Percentiles rank a stretch among this genome's conserved stretches.
phyloP scores from a whole-genome alignment of 495 filamentous ascomycete species.

The Friedmanniomyces simplex region DNA sequence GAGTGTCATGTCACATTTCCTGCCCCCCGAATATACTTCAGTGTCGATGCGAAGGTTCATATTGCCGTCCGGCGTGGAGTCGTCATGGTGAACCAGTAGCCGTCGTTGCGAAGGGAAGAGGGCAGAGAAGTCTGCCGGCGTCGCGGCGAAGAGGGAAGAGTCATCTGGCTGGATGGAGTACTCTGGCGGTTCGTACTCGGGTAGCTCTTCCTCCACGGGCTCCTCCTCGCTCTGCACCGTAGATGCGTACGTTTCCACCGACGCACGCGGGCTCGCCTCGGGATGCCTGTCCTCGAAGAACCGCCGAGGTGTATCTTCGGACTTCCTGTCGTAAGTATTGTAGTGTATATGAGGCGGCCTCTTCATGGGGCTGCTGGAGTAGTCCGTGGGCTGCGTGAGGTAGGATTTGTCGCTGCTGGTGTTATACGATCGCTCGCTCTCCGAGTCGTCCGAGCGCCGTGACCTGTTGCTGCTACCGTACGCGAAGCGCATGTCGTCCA shows the following conservation, averaged over 20 bases:
- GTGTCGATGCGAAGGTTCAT: constrained; percentile 95
- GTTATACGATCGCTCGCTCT: constrained; percentile 42
- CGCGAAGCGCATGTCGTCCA: constrained; percentile 9
- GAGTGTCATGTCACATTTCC: constrained; percentile 61
- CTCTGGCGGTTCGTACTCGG: constrained; percentile 49
- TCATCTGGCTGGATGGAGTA: constrained; percentile 50
- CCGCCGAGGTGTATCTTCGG: constrained; percentile 28
- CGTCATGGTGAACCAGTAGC: constrained; percentile 80
- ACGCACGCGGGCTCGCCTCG: constrained; percentile 41
- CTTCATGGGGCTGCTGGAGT: constrained; percentile 37
- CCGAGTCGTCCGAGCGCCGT: background rate
- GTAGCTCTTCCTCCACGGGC: constrained; percentile 38
- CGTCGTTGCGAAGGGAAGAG: constrained; percentile 78
- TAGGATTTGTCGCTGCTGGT: constrained; percentile 54
- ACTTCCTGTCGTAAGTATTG: constrained; percentile 31
- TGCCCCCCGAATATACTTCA: constrained; percentile 48
- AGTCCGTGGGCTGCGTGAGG: constrained; percentile 53
- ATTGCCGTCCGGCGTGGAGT: constrained; percentile 84
- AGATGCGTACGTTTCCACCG: constrained; percentile 70
- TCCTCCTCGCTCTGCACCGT: constrained; percentile 56
- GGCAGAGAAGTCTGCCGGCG: constrained; percentile 70
- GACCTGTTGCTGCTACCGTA: background rate
- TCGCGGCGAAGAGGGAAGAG: constrained; percentile 59
- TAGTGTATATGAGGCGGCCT: constrained; percentile 32
- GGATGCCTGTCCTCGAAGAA: constrained; percentile 33